Percentiles rank a stretch among this genome's conserved stretches.
These are phyloP conservation scores for Monosporascus sp. DNA, from an alignment of 2,329 filamentous ascomycete genomes.

Conservation along the genomic window DNA sequence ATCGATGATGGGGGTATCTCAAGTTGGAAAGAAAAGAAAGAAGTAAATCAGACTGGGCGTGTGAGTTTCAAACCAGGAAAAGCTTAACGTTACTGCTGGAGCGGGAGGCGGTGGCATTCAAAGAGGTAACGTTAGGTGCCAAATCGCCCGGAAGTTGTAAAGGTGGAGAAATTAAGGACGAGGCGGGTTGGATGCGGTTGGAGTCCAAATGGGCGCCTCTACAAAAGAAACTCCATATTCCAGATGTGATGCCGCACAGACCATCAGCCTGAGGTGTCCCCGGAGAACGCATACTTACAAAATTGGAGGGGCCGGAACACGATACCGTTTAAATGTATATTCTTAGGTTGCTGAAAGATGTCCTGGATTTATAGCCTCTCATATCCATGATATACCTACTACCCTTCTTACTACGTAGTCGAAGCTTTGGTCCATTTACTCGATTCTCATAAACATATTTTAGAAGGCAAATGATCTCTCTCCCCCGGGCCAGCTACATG, in stretches of 20 bases:
- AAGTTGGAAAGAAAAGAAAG: neutral
- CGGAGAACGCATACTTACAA: too few species aligned
- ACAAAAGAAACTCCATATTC: neutral
- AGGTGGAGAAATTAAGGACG: neutral
- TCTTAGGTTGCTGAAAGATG: too few species aligned
- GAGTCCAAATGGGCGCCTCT: neutral
- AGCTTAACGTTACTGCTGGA: neutral
- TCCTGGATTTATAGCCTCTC: too few species aligned
- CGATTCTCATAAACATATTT: too few species aligned
- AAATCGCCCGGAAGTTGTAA: neutral
- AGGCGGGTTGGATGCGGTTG: slow-evolving; percentile 10
- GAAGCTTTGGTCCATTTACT: too few species aligned
- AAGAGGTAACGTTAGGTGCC: neutral
- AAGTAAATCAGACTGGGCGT: neutral
- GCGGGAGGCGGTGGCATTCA: neutral
- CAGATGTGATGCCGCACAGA: neutral
- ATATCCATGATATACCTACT: too few species aligned
- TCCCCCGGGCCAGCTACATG: too few species aligned
- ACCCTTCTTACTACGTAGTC: too few species aligned
- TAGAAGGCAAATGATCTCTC: too few species aligned
- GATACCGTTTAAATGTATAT: too few species aligned
- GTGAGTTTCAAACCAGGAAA: neutral
- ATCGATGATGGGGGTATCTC: neutral
- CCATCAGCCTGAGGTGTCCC: neutral
- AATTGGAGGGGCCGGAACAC: too few species aligned